Evolutionary conservation across 192 early-diverging fungal genomes (phyloP).

Genomic region (Backusella tarrabulga): DNA sequence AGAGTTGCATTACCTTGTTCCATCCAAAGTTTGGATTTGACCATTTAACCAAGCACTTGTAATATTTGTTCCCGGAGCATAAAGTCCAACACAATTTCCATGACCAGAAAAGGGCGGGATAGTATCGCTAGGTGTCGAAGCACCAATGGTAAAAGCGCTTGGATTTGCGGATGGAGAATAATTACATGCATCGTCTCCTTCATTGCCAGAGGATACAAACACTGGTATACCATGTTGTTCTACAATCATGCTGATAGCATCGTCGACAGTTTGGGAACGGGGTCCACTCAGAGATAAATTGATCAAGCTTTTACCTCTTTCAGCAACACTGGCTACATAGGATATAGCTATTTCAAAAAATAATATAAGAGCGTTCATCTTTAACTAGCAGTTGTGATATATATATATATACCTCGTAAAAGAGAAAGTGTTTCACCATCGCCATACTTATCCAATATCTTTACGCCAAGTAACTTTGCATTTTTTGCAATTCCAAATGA

Average conservation of each 20-base stretch:
- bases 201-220: conserved; percentile 62
- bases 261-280: conserved; percentile 41
- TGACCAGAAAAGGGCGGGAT: conserved; percentile 48
- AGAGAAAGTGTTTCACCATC: conserved; percentile 46
- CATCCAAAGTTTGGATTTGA: conserved; percentile 34
- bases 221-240: conserved; percentile 40
- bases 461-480: conserved; percentile 53
- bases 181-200: conserved; percentile 52
- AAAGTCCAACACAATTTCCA: conserved; percentile 59
- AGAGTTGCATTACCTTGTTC: conserved; percentile 39
- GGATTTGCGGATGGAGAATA: conserved; percentile 44
- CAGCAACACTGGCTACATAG: conserved; percentile 17
- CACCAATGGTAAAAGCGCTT: conserved; percentile 45
- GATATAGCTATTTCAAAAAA: conserved; percentile 11
- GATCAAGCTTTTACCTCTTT: conserved; percentile 42
- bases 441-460: conserved; percentile 59
- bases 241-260: conserved; percentile 31
- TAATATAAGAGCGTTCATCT: neutral
- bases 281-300: conserved; percentile 65
- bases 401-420: conserved; percentile 38
- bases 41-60: conserved; percentile 34
- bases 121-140: conserved; percentile 37
- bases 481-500: conserved; percentile 67
- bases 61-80: conserved; percentile 59
- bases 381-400: too few species aligned